Evolutionary conservation across 1,139 yeast genomes (phyloP).

Genomic region (Magnusiomyces suaveolens): DNA sequence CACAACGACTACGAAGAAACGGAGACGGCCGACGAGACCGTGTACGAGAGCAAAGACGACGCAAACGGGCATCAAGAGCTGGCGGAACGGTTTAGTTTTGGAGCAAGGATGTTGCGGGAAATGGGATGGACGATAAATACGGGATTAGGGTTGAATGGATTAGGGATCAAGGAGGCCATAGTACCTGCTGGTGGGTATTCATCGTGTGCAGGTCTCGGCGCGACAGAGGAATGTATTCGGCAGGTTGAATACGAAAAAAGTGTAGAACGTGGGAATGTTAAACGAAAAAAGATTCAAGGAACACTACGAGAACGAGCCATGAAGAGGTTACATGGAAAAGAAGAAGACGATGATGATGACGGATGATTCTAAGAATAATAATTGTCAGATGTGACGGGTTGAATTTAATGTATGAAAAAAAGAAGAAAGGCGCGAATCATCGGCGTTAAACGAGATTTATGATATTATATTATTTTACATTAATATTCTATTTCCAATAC

Average conservation of each 20-base stretch:
- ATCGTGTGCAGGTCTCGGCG: slow-evolving; percentile 2
- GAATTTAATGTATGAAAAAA: too few species aligned
- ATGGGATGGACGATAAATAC: slow-evolving; percentile 4
- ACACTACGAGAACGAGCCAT: background rate
- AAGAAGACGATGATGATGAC: too few species aligned
- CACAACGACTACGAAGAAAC: background rate
- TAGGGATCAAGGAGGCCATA: slow-evolving; percentile 1
- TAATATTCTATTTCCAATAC: too few species aligned
- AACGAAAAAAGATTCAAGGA: background rate
- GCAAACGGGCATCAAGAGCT: background rate
- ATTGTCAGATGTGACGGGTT: too few species aligned
- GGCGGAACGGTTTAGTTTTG: background rate
- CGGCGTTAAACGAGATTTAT: too few species aligned
- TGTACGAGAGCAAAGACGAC: background rate
- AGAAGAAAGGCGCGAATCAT: too few species aligned
- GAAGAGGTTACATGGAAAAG: background rate
- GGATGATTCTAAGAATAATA: too few species aligned
- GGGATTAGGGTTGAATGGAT: background rate
- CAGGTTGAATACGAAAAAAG: background rate
- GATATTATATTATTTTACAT: too few species aligned
- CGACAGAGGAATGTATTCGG: background rate
- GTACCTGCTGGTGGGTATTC: background rate
- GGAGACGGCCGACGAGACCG: background rate
- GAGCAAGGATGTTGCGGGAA: slow-evolving; percentile 2
- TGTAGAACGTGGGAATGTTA: background rate